Conservation (phyloP, 345 rosid species). For the Syzygium aromaticum region DNA sequence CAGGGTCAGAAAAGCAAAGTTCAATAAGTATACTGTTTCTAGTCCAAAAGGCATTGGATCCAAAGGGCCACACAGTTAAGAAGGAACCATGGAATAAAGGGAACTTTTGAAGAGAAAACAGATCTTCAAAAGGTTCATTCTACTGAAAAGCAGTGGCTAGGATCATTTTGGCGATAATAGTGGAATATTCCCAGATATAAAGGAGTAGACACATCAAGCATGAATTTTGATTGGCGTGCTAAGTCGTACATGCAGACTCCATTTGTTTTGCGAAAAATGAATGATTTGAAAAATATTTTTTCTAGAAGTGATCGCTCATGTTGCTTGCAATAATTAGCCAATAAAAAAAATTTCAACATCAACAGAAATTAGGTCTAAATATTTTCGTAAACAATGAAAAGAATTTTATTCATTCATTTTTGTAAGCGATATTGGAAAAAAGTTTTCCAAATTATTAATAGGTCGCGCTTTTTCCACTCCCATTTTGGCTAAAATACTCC, state of each 20-base stretch:
- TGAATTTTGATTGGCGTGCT: neutral
- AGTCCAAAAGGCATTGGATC: neutral
- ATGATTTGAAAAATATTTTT: too few species aligned
- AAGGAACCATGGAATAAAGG: neutral
- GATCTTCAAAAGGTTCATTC: neutral
- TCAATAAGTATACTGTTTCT: neutral
- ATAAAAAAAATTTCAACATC: too few species aligned
- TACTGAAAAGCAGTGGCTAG: neutral
- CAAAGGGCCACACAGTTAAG: neutral
- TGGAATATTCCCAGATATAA: neutral
- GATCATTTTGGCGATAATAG: neutral
- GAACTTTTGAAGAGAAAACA: neutral
- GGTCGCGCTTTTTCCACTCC: too few species aligned
- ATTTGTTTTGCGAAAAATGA: too few species aligned
- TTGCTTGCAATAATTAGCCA: too few species aligned
- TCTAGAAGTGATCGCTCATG: too few species aligned
- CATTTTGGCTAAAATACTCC: too few species aligned
- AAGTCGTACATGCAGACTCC: neutral
- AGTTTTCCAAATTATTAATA: too few species aligned
- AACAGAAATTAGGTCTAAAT: too few species aligned
- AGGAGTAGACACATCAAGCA: neutral
- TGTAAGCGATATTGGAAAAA: too few species aligned
- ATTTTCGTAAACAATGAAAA: too few species aligned
- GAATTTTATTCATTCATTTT: too few species aligned
- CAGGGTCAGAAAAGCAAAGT: neutral